Evolutionary conservation across 805 yeast species (phyloP).

Genomic region (Ogataea minuta): DNA sequence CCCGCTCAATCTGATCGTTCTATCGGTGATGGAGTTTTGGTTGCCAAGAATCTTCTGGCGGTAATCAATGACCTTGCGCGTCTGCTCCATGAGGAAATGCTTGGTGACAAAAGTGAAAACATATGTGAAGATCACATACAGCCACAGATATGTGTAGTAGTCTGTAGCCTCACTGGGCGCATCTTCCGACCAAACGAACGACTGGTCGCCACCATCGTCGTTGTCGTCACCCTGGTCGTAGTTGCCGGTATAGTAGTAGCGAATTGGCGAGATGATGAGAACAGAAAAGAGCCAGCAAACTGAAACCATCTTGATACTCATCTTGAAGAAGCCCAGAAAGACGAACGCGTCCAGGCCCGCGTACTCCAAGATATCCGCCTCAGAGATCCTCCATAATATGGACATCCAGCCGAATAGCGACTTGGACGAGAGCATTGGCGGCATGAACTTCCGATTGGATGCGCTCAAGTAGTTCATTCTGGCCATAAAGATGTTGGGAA

Average conservation of each 20-base stretch:
- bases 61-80: conserved; percentile 68
- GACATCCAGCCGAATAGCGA: conserved; percentile 82
- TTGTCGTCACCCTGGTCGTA: conserved; percentile 58
- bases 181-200: conserved; percentile 5
- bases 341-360: conserved; percentile 96
- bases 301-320: conserved; percentile 70
- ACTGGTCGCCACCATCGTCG: conserved; percentile 27
- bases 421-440: conserved; percentile 56
- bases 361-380: conserved; percentile 74
- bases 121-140: conserved; percentile 84
- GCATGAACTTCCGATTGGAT: conserved; percentile 42
- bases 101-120: conserved; percentile 71
- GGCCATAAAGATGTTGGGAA: conserved; percentile 85
- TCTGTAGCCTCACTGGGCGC: conserved; percentile 28
- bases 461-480: conserved; percentile 49
- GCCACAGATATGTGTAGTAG: conserved; percentile 68
- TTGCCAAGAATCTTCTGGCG: conserved; percentile 81
- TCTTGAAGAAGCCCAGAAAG: conserved; percentile 83
- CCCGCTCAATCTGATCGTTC: conserved; percentile 85
- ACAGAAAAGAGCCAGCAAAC: conserved; percentile 69
- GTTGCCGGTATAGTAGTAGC: conserved; percentile 79
- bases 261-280: conserved; percentile 75
- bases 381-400: conserved; percentile 60
- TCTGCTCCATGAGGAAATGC: conserved; percentile 61
- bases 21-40: conserved; percentile 86